These are phyloP conservation scores for Astrocystis sublimbata DNA, from an alignment of 495 filamentous ascomycete genomes.

Conservation along the genomic window DNA sequence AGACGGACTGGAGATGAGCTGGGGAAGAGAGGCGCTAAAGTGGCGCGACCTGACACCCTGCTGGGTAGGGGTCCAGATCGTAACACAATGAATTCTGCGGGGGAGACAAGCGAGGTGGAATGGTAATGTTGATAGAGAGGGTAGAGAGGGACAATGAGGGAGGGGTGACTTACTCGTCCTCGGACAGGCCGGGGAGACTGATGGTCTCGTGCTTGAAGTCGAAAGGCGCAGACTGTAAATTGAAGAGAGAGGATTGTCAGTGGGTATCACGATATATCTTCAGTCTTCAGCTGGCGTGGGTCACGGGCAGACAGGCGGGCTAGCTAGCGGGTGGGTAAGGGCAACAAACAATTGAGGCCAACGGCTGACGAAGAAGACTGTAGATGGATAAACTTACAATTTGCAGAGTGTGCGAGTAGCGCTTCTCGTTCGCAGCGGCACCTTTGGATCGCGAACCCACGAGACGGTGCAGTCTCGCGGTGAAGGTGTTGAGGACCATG, in stretches of 20 bases:
- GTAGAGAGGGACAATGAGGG: not conserved
- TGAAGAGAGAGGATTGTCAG: constrained; percentile 24
- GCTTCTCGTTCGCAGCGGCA: constrained; percentile 22
- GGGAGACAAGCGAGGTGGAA: not conserved
- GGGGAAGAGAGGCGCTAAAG: not conserved
- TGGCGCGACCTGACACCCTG: too few species aligned
- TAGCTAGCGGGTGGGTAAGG: not conserved
- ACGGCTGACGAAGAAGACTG: not conserved
- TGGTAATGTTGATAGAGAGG: not conserved
- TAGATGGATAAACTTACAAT: constrained; percentile 25
- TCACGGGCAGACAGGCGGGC: too few species aligned
- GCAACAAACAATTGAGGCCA: too few species aligned
- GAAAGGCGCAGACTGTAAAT: constrained; percentile 47
- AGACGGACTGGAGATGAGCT: not conserved
- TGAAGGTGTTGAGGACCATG: constrained; percentile 22
- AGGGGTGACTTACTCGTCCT: constrained; percentile 43
- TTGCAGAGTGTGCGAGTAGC: constrained; percentile 16
- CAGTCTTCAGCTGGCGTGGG: too few species aligned
- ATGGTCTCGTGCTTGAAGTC: constrained; percentile 45
- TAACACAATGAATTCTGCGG: not conserved
- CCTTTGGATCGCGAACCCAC: constrained; percentile 26
- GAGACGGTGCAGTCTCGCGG: constrained; percentile 24
- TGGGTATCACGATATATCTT: not conserved
- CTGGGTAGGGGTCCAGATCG: not conserved
- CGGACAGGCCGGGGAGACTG: constrained; percentile 41